phyloP scores from a whole-genome alignment of 148 eudicot genomes.

The Beta vulgaris region DNA sequence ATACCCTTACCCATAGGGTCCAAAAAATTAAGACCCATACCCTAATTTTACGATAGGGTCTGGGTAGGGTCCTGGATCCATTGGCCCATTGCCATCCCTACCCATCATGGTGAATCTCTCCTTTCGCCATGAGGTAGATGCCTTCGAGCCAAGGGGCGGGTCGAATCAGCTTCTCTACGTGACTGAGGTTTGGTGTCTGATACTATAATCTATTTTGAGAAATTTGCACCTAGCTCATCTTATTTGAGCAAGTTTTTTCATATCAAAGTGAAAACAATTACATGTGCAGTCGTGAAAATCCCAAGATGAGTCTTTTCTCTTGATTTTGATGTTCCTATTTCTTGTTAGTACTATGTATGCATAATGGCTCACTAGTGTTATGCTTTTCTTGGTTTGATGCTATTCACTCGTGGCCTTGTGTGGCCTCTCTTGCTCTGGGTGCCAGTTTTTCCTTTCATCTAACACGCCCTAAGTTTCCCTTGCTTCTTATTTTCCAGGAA shows the following conservation, averaged over 20 bases:
- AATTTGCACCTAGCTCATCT: constrained; percentile 1
- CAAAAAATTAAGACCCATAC: too few species aligned
- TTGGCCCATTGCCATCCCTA: too few species aligned
- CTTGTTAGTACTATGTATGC: background rate
- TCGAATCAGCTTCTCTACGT: background rate
- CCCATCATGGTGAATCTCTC: too few species aligned
- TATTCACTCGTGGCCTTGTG: background rate
- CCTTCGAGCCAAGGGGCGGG: too few species aligned
- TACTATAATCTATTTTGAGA: background rate
- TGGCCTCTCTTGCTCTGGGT: background rate
- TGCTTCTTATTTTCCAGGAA: constrained; percentile 47
- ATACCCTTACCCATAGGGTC: too few species aligned
- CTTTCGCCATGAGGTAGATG: too few species aligned
- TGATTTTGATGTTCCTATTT: background rate
- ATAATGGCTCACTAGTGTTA: background rate
- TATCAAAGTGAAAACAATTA: background rate
- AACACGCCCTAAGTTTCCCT: background rate
- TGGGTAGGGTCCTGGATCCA: too few species aligned
- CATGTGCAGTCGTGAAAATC: background rate
- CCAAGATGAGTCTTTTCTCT: background rate
- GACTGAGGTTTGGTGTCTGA: background rate
- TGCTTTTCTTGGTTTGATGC: constrained; percentile 2
- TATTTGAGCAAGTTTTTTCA: background rate
- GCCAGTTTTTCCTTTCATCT: background rate
- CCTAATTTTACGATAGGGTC: too few species aligned